Evolutionary conservation across 306 rosid species (phyloP).

Genomic region (Medicago arabica): DNA sequence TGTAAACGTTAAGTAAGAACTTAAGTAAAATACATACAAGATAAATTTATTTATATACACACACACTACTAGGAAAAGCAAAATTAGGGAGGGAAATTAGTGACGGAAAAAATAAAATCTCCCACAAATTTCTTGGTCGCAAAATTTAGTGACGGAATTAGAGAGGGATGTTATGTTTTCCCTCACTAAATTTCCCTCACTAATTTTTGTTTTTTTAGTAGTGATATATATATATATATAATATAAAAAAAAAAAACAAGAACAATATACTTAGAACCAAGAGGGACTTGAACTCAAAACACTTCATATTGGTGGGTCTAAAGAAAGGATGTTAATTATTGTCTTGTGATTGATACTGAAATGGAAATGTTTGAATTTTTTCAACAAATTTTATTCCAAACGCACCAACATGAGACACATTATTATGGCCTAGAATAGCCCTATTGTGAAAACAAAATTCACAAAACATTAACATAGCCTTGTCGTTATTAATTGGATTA

Average conservation of each 20-base stretch:
- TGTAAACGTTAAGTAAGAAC: not conserved
- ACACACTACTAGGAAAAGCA: no score
- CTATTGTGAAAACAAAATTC: not conserved
- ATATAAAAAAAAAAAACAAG: not conserved
- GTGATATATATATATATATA: no score
- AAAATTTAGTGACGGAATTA: no score
- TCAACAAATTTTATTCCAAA: not conserved
- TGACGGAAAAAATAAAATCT: no score
- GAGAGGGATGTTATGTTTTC: no score
- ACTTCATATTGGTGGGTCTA: not conserved
- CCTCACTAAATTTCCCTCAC: no score
- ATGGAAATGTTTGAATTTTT: not conserved
- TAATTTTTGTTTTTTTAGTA: no score
- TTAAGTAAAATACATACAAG: not conserved
- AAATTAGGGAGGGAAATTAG: no score
- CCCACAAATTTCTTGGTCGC: no score
- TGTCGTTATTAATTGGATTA: slow-evolving; percentile 38
- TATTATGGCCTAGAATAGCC: not conserved
- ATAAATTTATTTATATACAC: no score
- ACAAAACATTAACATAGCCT: not conserved
- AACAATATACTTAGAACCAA: not conserved
- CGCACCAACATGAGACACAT: not conserved
- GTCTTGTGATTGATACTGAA: not conserved
- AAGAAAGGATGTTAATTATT: no score
- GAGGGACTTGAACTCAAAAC: not conserved